These are phyloP conservation scores for Arthrinium phaeospermum DNA, from an alignment of 2,329 filamentous ascomycete species.

Conservation along the genomic window DNA sequence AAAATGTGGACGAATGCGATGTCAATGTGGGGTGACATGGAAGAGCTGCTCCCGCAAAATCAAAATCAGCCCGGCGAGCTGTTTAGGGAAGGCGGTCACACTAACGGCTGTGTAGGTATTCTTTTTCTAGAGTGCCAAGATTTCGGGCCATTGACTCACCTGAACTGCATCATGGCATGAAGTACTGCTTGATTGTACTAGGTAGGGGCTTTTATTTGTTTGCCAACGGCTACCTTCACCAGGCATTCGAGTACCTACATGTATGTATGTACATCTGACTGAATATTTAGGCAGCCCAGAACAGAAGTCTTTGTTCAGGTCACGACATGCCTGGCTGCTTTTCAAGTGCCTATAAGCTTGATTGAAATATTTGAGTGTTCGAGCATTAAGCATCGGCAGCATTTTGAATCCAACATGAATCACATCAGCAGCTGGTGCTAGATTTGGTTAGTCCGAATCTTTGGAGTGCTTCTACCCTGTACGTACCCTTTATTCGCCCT, in stretches of 20 bases:
- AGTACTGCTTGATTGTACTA: too few relatives aligned
- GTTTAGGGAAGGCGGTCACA: slow-evolving; percentile 19
- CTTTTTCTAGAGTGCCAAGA: slow-evolving; percentile 6
- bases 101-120: background rate
- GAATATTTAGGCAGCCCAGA: too few relatives aligned
- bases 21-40: slow-evolving; percentile 19
- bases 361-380: background rate
- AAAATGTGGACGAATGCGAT: slow-evolving; percentile 17
- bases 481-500: background rate
- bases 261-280: too few relatives aligned
- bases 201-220: too few relatives aligned
- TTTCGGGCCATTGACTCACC: slow-evolving; percentile 3
- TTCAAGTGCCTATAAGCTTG: background rate
- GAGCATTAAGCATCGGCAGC: background rate
- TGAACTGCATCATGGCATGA: background rate
- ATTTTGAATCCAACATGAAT: too few relatives aligned
- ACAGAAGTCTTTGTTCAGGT: too few relatives aligned
- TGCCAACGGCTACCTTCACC: too few relatives aligned
- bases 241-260: too few relatives aligned
- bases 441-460: background rate
- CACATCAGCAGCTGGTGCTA: background rate
- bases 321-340: too few relatives aligned
- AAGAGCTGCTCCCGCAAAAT: slow-evolving; percentile 5
- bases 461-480: background rate
- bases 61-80: slow-evolving; percentile 18